Evolutionary conservation across 108 stramenopile genomes (phyloP).

Genomic region (Skeletonema marinoi): DNA sequence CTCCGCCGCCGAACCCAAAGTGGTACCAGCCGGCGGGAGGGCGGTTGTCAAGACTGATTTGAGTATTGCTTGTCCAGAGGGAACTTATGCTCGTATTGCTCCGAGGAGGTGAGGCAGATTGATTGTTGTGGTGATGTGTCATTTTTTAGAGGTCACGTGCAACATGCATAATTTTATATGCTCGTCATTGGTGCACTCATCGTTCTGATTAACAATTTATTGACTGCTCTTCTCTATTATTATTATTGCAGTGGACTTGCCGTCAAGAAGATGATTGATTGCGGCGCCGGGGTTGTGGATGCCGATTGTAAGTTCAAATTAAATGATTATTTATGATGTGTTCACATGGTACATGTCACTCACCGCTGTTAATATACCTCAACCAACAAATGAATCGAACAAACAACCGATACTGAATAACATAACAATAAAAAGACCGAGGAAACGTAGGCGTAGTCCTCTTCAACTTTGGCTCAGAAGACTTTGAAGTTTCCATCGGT

Average conservation of each 20-base stretch:
- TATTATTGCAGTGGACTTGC: constrained; percentile 77
- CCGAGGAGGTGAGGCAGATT: constrained; percentile 53
- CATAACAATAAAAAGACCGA: constrained; percentile 48
- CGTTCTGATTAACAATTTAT: no score
- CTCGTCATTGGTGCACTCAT: no score
- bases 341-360: no score
- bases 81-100: constrained; percentile 96
- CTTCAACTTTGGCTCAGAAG: constrained; percentile 93
- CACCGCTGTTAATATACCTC: no score
- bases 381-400: no score
- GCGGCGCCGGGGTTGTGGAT: constrained; percentile 97
- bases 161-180: no score
- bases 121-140: background rate
- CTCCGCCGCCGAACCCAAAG: constrained; percentile 50
- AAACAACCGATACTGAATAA: no score
- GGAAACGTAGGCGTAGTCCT: constrained; percentile 97
- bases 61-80: constrained; percentile 88
- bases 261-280: constrained; percentile 94
- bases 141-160: background rate
- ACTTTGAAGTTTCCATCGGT: constrained; percentile 83
- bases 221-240: no score
- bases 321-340: no score
- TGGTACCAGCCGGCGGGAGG: constrained; percentile 83
- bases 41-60: constrained; percentile 94
- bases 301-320: constrained; percentile 66